Conservation (phyloP, 2,329 filamentous ascomycete species). For the Neopestalotiopsis sp. region DNA sequence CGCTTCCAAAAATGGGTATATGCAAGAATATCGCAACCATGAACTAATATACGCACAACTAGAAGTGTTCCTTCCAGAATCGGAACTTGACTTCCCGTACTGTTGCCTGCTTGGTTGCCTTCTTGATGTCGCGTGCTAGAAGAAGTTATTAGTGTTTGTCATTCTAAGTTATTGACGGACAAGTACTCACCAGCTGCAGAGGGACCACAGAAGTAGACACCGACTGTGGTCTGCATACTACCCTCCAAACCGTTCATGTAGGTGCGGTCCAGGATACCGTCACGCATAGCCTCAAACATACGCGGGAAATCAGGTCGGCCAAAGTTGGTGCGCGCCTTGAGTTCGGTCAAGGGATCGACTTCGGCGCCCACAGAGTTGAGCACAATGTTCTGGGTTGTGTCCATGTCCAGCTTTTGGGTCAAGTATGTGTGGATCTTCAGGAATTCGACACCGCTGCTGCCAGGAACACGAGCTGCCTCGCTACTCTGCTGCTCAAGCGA, state of each 20-base stretch:
- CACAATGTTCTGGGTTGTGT: slow-evolving; percentile 95
- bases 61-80: slow-evolving; percentile 98
- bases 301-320: slow-evolving; percentile 88
- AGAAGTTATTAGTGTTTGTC: slow-evolving; percentile 30
- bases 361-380: slow-evolving; percentile 91
- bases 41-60: slow-evolving; percentile 31
- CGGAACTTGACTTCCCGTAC: slow-evolving; percentile 86
- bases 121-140: slow-evolving; percentile 81
- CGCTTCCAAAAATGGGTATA: not conserved
- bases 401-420: slow-evolving; percentile 88
- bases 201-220: slow-evolving; percentile 97
- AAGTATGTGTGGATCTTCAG: slow-evolving; percentile 98
- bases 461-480: slow-evolving; percentile 69
- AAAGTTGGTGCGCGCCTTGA: slow-evolving; percentile 90
- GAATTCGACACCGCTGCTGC: slow-evolving; percentile 79
- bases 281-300: slow-evolving; percentile 83
- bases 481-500: slow-evolving; percentile 88
- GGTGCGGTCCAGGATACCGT: slow-evolving; percentile 83
- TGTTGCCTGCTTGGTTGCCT: slow-evolving; percentile 76
- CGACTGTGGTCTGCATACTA: slow-evolving; percentile 80
- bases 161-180: not conserved
- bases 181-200: slow-evolving; percentile 65
- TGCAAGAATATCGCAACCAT: slow-evolving; percentile 8
- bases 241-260: slow-evolving; percentile 85
- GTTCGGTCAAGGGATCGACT: slow-evolving; percentile 89